Evolutionary conservation across 495 filamentous ascomycete species (phyloP).

Genomic region (Tuber brumale): DNA sequence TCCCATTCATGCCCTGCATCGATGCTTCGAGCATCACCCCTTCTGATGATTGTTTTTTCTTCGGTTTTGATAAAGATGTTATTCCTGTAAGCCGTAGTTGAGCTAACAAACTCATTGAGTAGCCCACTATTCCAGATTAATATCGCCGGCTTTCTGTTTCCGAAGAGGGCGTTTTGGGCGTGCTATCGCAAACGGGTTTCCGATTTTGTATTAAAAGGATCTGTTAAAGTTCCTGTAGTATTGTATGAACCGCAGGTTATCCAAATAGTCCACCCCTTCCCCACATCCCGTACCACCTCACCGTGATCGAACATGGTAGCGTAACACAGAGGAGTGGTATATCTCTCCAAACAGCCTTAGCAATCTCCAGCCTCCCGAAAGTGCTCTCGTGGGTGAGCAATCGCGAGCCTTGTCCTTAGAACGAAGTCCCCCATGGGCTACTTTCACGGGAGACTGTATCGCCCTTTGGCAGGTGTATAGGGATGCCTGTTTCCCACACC

Average conservation of each 20-base stretch:
- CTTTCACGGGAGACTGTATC: too few relatives aligned
- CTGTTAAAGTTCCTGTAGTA: conserved; percentile 7
- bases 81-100: conserved; percentile 25
- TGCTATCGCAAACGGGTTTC: conserved; percentile 19
- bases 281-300: too few relatives aligned
- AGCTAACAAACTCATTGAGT: conserved; percentile 15
- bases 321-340: too few relatives aligned
- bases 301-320: too few relatives aligned
- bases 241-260: conserved; percentile 20
- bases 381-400: too few relatives aligned
- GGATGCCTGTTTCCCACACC: too few relatives aligned
- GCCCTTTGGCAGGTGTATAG: too few relatives aligned
- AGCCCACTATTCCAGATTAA: conserved; percentile 15
- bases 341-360: too few relatives aligned
- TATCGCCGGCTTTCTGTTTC: conserved; percentile 8
- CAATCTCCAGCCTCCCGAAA: too few relatives aligned
- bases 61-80: conserved; percentile 8
- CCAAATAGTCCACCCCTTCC: conserved; percentile 24
- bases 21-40: background rate
- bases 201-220: conserved; percentile 14
- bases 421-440: too few relatives aligned
- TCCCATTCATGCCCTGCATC: background rate
- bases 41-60: conserved; percentile 3
- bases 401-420: too few relatives aligned
- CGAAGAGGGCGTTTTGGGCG: conserved; percentile 17